Base-by-base conservation (phyloP, 257 asterid genomes). In the Anisodus acutangulus region DNA sequence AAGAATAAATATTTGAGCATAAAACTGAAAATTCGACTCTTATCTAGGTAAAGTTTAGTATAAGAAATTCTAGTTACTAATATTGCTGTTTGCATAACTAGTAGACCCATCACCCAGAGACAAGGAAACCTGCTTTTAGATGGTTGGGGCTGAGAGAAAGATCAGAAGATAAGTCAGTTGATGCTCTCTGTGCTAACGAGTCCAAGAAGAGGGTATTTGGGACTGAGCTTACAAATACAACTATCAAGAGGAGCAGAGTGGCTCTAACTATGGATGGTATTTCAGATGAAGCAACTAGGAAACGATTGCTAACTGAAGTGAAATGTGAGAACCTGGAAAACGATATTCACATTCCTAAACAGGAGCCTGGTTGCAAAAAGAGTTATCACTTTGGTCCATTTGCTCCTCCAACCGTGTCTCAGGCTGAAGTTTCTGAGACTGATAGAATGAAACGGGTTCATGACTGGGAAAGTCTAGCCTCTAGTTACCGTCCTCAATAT, bases 51-150 rank as follows among this genome's bases (percentile, higher is more conserved):
- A 26, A 47, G 4, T 72, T 35, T 13, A 60, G 78, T 37, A 39
- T 10, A 31, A 54, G 35, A 35, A 10, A 59, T 49, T 64, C 49
- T 39, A 54, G 31, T 3, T 54, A 31, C 31, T 17, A n/a, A 45
- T 35, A 26, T 26, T 63, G 54, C 63, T n/a, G 64, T 47, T 8
- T 47, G 82, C 74, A 85, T 83, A 41, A 86, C 83, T 10, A 85
- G 88, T 91, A 96, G 99, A 92, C 93, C 19, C 98, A 93, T 89
- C 98, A 93, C 86, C 98, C 98, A 1, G 97, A 92, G 51, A 93
- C 98, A 67, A 92, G 99, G 85, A 97, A 97, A 79, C 99, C 99
- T 10, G 97, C 98, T 84, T 95, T 94, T 87, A 92, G 95, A 86
- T 95, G 99, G 99, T 83, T 93, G 87, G 95, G 99, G 80, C 66